Base-by-base conservation (phyloP, 2,329 filamentous ascomycete species). In the Scytalidium sp. region DNA sequence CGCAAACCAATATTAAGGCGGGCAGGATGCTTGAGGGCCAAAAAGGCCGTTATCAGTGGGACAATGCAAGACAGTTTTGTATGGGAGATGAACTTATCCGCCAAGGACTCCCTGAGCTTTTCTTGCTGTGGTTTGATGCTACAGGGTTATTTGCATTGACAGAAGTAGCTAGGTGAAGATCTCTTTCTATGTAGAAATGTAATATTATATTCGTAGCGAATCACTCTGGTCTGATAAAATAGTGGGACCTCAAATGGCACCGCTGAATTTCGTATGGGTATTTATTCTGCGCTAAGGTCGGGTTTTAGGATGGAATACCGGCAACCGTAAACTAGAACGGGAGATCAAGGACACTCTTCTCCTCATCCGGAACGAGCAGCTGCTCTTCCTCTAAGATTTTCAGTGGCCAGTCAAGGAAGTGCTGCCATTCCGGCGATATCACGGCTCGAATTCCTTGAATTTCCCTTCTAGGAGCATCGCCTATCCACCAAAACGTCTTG, bases 401-500 rank as follows among this genome's bases (percentile, higher is more conserved):
- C 39, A 56, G 41, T 3, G 55, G 55, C 55, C 53, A 57, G 22
- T 19, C 29, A 50, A 57, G 53, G 29, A 50, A 46, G 19, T 43
- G 27, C 21, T 41, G 42, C 56, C 56, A 58, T 17, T 53, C 39
- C 29, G 40, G 44, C 17, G 43, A 46, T 19, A 58, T 19, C 20
- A 48, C 42, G 1, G 20, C 45, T 39, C 51, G 36, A 22, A 56
- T 58, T 3, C 50, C 54, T n/a, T 49, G 43, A 17, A 54, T 46
- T 36, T 56, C 56, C 22, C 50, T 49, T 7, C 21, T 10, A 19
- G 23, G 59, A 46, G 60, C 61, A 36, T 53, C 55, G 50, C 54
- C 54, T 23, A 67, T 60, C 67, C 66, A 68, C 67, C 66, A 69
- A 36, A 67, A 57, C 15, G 59, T 57, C 23, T 60, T 60, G 20